Conservation (phyloP, 345 rosid species). For the Boechera stricta region DNA sequence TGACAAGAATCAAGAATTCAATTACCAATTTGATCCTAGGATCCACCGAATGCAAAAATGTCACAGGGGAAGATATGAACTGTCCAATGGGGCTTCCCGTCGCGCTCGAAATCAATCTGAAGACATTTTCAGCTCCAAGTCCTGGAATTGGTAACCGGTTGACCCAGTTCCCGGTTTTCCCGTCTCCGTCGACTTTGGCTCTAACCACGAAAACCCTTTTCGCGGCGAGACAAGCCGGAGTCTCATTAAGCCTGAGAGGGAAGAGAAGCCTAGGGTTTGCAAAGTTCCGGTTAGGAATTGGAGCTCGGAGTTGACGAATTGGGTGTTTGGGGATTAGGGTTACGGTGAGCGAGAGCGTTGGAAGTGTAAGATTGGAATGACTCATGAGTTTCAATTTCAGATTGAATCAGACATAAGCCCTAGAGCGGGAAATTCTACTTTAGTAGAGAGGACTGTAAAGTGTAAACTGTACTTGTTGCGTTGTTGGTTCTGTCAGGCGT, state of each 20-base stretch:
- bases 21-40: constrained; percentile 83
- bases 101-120: constrained; percentile 72
- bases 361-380: constrained; percentile 41
- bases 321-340: constrained; percentile 43
- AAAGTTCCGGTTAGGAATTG: background rate
- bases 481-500: background rate
- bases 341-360: constrained; percentile 39
- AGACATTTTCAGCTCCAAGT: constrained; percentile 73
- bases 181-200: constrained; percentile 51
- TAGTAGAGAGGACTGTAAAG: too few species aligned
- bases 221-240: constrained; percentile 11
- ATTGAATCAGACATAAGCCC: constrained; percentile 30
- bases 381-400: constrained; percentile 50
- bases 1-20: background rate
- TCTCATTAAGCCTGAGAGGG: constrained; percentile 9
- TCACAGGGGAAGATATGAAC: constrained; percentile 79
- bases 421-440: constrained; percentile 29
- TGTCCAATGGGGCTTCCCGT: constrained; percentile 91
- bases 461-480: background rate
- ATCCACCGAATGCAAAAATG: constrained; percentile 85
- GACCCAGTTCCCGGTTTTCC: constrained; percentile 55
- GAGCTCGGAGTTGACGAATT: constrained; percentile 20
- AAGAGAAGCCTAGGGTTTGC: constrained; percentile 37
- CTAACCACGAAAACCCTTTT: constrained; percentile 42
- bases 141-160: constrained; percentile 64